These are phyloP conservation scores for Anastatica hierochuntica DNA, from an alignment of 345 rosid genomes.

Conservation along the genomic window DNA sequence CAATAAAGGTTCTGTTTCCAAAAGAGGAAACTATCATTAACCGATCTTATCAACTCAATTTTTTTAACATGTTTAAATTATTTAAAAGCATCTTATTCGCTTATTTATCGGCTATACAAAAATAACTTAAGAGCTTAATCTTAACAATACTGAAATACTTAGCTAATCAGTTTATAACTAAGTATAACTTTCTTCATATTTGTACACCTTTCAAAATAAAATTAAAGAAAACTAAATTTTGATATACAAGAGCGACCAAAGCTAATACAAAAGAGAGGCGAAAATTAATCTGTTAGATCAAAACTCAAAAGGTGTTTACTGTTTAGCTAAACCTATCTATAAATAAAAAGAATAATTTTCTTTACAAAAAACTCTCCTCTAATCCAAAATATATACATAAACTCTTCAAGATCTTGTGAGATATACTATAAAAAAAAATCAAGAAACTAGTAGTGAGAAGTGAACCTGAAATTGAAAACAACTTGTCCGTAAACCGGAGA, in stretches of 20 bases:
- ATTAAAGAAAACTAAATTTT: neutral
- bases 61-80: no score
- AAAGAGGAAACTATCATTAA: conserved; percentile 25
- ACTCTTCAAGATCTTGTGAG: neutral
- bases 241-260: neutral
- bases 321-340: no score
- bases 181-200: neutral
- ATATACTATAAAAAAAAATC: no score
- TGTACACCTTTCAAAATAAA: neutral
- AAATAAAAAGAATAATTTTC: no score
- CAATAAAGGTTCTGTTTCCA: conserved; percentile 17
- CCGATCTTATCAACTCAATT: no score
- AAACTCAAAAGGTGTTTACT: no score
- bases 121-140: neutral
- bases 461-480: conserved; percentile 9
- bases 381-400: no score
- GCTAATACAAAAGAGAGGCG: neutral
- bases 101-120: neutral
- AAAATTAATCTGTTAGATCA: neutral
- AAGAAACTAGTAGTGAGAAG: neutral
- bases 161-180: no score
- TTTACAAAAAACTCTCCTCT: no score
- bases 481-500: neutral
- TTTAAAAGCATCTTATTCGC: no score
- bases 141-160: no score